These are phyloP conservation scores for Pseudogymnoascus sp. DNA, from an alignment of 2,329 filamentous ascomycete species.

Conservation along the genomic window DNA sequence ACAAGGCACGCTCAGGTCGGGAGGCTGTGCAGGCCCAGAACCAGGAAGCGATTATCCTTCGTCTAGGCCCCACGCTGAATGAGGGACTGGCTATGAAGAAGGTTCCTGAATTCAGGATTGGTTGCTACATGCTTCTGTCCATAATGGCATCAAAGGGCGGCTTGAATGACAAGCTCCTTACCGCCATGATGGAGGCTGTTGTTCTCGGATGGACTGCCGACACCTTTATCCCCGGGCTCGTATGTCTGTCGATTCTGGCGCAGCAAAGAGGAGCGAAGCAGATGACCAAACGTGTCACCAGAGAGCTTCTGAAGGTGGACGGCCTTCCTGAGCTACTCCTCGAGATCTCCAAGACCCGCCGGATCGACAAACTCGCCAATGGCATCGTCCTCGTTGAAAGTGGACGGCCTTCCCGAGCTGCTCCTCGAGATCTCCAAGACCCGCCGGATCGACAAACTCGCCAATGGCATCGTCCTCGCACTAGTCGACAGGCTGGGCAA, in stretches of 20 bases:
- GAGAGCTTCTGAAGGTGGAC: slow-evolving; percentile 56
- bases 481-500: slow-evolving; percentile 53
- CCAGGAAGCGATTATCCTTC: slow-evolving; percentile 67
- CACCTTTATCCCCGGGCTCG: slow-evolving; percentile 63
- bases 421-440: slow-evolving; percentile 55
- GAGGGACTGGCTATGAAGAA: slow-evolving; percentile 69
- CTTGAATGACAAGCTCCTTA: slow-evolving; percentile 71
- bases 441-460: slow-evolving; percentile 61
- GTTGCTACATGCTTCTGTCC: slow-evolving; percentile 83
- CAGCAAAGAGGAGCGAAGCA: slow-evolving; percentile 66
- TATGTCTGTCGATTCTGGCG: slow-evolving; percentile 72
- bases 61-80: slow-evolving; percentile 60
- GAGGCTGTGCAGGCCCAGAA: slow-evolving; percentile 69
- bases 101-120: slow-evolving; percentile 70
- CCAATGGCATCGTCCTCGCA: slow-evolving; percentile 62
- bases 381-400: slow-evolving; percentile 64
- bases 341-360: slow-evolving; percentile 54
- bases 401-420: slow-evolving; percentile 49
- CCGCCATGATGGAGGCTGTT: slow-evolving; percentile 83
- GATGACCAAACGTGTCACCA: slow-evolving; percentile 62
- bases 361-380: slow-evolving; percentile 62
- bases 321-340: slow-evolving; percentile 50
- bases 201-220: slow-evolving; percentile 67
- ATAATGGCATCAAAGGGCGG: slow-evolving; percentile 77
- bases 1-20: slow-evolving; percentile 67